Evolutionary conservation across 441 rosid genomes (phyloP).

Genomic region (Adansonia madagascariensis): DNA sequence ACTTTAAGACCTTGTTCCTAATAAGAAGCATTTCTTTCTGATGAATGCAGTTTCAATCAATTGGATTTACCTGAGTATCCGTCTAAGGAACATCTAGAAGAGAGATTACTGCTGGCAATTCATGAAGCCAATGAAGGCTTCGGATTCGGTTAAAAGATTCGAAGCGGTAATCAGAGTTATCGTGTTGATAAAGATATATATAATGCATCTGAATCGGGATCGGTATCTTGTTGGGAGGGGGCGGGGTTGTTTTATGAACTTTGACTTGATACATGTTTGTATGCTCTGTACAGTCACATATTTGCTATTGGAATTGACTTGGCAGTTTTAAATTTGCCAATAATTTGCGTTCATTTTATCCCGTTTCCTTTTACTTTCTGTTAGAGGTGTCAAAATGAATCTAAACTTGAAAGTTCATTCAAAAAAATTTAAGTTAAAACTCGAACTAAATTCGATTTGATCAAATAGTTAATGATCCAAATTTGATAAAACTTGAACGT

Average conservation of each 20-base stretch:
- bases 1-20: neutral
- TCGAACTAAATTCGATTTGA: too few relatives aligned
- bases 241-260: neutral
- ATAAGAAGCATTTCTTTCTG: neutral
- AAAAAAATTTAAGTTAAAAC: too few relatives aligned
- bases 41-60: slow-evolving; percentile 81
- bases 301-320: slow-evolving; percentile 40
- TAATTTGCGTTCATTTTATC: neutral
- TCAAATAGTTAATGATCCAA: too few relatives aligned
- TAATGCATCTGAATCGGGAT: neutral
- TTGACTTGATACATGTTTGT: slow-evolving; percentile 42
- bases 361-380: neutral
- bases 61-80: slow-evolving; percentile 96
- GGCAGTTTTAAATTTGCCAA: slow-evolving; percentile 56
- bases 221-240: slow-evolving; percentile 20
- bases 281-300: slow-evolving; percentile 56
- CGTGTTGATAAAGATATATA: slow-evolving; percentile 42
- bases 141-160: slow-evolving; percentile 67
- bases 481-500: too few relatives aligned
- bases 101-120: slow-evolving; percentile 88
- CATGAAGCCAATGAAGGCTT: slow-evolving; percentile 95
- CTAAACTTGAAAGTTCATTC: too few relatives aligned
- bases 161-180: slow-evolving; percentile 15
- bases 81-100: slow-evolving; percentile 80
- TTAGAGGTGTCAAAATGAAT: too few relatives aligned